Conservation (phyloP, 2,329 filamentous ascomycete species). For the Epicoccum nigrum region DNA sequence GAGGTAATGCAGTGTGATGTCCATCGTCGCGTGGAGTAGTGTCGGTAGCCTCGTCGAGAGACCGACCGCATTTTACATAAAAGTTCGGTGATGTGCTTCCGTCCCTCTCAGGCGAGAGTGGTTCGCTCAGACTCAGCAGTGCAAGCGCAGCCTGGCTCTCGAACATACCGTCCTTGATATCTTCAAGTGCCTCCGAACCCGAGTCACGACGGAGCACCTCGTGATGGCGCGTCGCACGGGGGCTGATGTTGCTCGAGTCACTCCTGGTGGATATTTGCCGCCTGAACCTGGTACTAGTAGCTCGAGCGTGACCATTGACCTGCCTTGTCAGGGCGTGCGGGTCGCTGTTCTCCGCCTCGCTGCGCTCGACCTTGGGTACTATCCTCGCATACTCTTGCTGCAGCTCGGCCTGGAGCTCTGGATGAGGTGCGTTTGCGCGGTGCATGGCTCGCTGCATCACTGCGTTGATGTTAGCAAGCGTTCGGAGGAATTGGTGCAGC, state of each 20-base stretch:
- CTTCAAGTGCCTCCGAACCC: too few species aligned
- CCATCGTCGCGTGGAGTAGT: slow-evolving; percentile 1
- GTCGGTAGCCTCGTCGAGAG: slow-evolving; percentile 25
- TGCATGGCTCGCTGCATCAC: slow-evolving; percentile 41
- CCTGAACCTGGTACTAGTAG: slow-evolving; percentile 44
- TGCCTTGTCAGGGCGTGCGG: slow-evolving; percentile 52
- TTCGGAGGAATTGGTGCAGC: too few species aligned
- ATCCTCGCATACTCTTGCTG: slow-evolving; percentile 40
- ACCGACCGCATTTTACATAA: slow-evolving; percentile 14
- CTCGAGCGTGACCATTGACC: slow-evolving; percentile 47
- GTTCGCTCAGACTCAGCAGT: slow-evolving; percentile 41
- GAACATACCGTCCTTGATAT: too few species aligned
- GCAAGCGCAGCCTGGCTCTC: too few species aligned
- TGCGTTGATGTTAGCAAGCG: slow-evolving; percentile 20
- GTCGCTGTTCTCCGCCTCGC: slow-evolving; percentile 49
- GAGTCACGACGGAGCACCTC: too few species aligned
- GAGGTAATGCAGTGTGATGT: too few species aligned
- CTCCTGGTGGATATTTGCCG: slow-evolving; percentile 27
- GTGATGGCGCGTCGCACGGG: too few species aligned
- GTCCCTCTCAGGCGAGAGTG: slow-evolving; percentile 34
- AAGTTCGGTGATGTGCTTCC: slow-evolving; percentile 11
- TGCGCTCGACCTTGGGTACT: slow-evolving; percentile 41
- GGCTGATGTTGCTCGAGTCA: too few species aligned
- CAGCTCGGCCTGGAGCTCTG: slow-evolving; percentile 38
- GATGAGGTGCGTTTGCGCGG: slow-evolving; percentile 32